Base-by-base conservation (phyloP, 208 protist species). In the Ichthyophonus hoferi region DNA sequence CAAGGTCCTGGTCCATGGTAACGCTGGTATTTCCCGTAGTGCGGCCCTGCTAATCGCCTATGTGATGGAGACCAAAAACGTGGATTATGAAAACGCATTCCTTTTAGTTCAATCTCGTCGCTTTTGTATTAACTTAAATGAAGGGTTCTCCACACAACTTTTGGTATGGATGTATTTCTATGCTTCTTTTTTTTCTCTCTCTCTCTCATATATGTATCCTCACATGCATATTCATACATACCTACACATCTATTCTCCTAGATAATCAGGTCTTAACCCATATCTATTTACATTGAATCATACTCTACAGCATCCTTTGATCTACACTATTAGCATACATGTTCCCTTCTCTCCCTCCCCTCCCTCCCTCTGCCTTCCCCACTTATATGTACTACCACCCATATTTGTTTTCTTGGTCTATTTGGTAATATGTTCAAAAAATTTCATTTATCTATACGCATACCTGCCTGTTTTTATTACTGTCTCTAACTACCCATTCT, bases 41-140 rank as follows among this genome's bases (percentile, higher is more conserved):
- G 86, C 86, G 14, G 40, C 86, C 7, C 76, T 89, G n/a, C 31
- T 89, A n/a, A 89, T 89, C 86, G 86, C 86, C 2, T 89, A 89
- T 84, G 67, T 39, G 7, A 89, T 89, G 86, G 77, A 89, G 67
- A 3, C 31, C 33, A 40, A 50, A 58, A 58, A 1, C 67, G 2
- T 38, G 2, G 35, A n/a, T 33, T 78, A 38, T 38, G 79, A 79
- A 33, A 38, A 40, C 40, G 7, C 67, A 2, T 89, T 40, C 31
- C 35, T 43, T 7, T 7, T 89, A 31, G 76, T 89, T 7, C 86
- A 89, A 58, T 38, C n/a, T 34, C 35, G 43, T 7, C 31, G 86
- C n/a, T 89, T 89, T 58, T 89, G 86, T 58, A 83, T 89, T 34
- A 42, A 79, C 38, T 58, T 58, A 31, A 89, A 67, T n/a, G 86